Base-by-base conservation (phyloP, 345 rosid species). In the Eucalyptus decipiens region DNA sequence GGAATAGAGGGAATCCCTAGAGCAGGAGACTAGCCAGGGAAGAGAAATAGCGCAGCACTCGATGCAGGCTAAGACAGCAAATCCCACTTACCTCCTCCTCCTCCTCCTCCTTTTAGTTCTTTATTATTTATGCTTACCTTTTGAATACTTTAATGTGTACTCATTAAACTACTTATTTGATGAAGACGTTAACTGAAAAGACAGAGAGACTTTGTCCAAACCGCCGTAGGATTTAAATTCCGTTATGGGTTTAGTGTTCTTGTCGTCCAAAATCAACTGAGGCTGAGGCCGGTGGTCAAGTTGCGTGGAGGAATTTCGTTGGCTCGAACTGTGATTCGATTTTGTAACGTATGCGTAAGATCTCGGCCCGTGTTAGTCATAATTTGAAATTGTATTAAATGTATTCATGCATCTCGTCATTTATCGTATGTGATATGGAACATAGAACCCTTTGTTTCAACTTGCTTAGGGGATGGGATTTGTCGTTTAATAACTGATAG, bases 1-100 rank as follows among this genome's bases (percentile, higher is more conserved):
- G 14, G 7, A 86, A 11, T 86, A 47, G 80, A 48, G 89, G 89
- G 89, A 95, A 95, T 95, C 95, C 99, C 98, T 91, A 95, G 94
- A 93, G 83, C 83, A 6, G 47, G 45, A 76, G 42, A 11, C 83
- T 40, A 76, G 47, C 11, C 5, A 37, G 45, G 32, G 72, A 62
- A 95, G 58, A 52, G 95, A 47, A 90, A 86, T 34, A 6, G 88
- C 88, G 26, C 89, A 17, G 76, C n/a, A 28, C 51, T 60, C 72
- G 67, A 88, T 76, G 89, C 86, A 24, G 45, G 45, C n/a, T 88
- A 28, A 88, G 50, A 13, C 54, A 52, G 67, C 86, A 88, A 80
- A 88, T 88, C 89, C 72, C 69, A 76, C 86, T 80, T 80, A 47
- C 69, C 28, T 56, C 62, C 60, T 54, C 28, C 52, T 58, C 76